These are phyloP conservation scores for Fusarium denticulatum DNA, from an alignment of 2,329 filamentous ascomycete species.

Conservation along the genomic window DNA sequence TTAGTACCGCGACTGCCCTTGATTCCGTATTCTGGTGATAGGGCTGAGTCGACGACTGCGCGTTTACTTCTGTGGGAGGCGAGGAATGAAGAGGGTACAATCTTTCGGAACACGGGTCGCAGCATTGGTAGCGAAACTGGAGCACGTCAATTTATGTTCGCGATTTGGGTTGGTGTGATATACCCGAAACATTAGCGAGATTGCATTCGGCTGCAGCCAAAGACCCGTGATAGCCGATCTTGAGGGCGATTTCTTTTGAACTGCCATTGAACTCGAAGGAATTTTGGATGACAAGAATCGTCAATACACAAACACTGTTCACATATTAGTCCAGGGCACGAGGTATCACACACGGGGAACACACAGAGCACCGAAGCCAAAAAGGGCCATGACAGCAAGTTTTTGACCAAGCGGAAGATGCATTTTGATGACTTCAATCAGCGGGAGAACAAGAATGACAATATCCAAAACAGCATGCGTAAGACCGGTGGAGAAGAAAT, in stretches of 20 bases:
- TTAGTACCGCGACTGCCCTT: background rate
- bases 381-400: constrained; percentile 42
- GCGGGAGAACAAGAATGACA: constrained; percentile 44
- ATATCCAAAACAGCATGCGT: constrained; percentile 47
- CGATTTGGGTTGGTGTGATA: background rate
- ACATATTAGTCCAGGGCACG: background rate
- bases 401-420: constrained; percentile 43
- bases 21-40: background rate
- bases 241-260: constrained; percentile 37
- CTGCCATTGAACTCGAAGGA: constrained; percentile 25
- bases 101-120: constrained; percentile 18
- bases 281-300: constrained; percentile 39
- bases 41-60: background rate
- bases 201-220: constrained; percentile 43
- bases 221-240: constrained; percentile 39
- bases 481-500: constrained; percentile 45
- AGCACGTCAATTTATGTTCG: fast-evolving
- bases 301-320: constrained; percentile 34
- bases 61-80: constrained; percentile 5
- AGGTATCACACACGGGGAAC: background rate
- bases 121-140: constrained; percentile 34
- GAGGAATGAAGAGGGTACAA: constrained; percentile 20
- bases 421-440: constrained; percentile 45
- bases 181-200: constrained; percentile 42
- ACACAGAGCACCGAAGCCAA: constrained; percentile 45